phyloP scores from a whole-genome alignment of 805 yeast genomes.

The Ogataea allantospora region DNA sequence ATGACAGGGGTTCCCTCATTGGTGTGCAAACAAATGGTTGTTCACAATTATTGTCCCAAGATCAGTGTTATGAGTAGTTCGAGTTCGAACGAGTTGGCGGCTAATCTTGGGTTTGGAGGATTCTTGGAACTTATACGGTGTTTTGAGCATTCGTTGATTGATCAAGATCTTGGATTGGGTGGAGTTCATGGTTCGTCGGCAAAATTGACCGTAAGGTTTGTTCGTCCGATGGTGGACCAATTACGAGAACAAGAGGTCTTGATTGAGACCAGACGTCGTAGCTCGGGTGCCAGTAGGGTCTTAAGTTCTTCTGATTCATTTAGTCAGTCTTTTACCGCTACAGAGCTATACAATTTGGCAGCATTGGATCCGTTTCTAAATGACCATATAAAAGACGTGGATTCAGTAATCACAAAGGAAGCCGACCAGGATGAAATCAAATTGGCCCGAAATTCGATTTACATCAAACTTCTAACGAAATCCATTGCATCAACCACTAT shows the following conservation, averaged over 20 bases:
- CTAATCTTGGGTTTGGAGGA: conserved; percentile 17
- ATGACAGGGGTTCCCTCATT: conserved; percentile 31
- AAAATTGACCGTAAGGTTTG: conserved; percentile 27
- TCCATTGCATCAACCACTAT: conserved; percentile 57
- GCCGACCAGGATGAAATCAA: conserved; percentile 15
- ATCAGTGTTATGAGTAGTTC: conserved; percentile 30
- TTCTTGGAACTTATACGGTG: conserved; percentile 26
- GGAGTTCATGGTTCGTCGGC: conserved; percentile 15
- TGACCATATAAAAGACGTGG: conserved; percentile 24
- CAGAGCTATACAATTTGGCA: conserved; percentile 26
- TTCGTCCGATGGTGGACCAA: conserved; percentile 26
- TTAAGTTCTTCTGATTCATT: conserved; percentile 13
- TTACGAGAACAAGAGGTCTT: conserved; percentile 23
- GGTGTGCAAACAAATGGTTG: conserved; percentile 28
- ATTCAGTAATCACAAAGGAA: conserved; percentile 11
- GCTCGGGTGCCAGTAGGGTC: conserved; percentile 13
- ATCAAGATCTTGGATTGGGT: conserved; percentile 19
- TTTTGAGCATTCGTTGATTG: conserved; percentile 29
- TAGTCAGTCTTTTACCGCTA: conserved; percentile 8
- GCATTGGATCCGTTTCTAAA: conserved; percentile 18
- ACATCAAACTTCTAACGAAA: conserved; percentile 55
- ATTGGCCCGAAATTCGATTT: conserved; percentile 45
- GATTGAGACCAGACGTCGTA: conserved; percentile 14
- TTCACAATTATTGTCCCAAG: conserved; percentile 33
- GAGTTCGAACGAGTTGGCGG: conserved; percentile 24